These are phyloP conservation scores for Colletotrichum sp. DNA, from an alignment of 2,329 filamentous ascomycete species.

Conservation along the genomic window DNA sequence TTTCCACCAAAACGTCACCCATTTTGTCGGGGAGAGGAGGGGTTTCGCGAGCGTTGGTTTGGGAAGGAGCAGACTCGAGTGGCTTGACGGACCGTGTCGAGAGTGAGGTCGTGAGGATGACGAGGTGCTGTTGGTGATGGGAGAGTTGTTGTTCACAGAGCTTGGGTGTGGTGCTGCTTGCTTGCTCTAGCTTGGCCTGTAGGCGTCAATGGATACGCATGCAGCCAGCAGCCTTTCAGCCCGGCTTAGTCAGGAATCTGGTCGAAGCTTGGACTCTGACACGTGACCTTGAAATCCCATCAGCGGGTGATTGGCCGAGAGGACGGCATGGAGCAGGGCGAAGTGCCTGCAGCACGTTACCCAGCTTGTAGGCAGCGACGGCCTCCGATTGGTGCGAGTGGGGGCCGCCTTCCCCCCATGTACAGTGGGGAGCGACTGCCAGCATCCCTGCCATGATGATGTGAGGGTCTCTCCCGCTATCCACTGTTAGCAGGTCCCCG, in stretches of 20 bases:
- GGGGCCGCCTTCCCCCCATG: not conserved
- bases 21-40: slow-evolving; percentile 53
- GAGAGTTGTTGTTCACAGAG: not conserved
- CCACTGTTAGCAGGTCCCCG: slow-evolving; percentile 16
- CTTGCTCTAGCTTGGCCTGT: slow-evolving; percentile 9
- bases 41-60: not conserved
- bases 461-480: slow-evolving; percentile 19
- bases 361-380: not conserved
- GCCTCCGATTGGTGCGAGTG: slow-evolving; percentile 1
- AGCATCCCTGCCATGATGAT: slow-evolving; percentile 18
- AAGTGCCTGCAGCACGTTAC: slow-evolving; percentile 9
- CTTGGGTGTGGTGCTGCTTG: not conserved
- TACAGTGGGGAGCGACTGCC: not conserved
- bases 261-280: not conserved
- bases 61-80: not conserved
- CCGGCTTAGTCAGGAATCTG: slow-evolving; percentile 15
- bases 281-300: not conserved
- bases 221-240: slow-evolving; percentile 23
- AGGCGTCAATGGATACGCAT: slow-evolving; percentile 25
- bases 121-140: slow-evolving; percentile 1
- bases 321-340: not conserved
- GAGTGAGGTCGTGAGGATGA: not conserved
- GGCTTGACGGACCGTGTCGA: not conserved
- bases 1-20: slow-evolving; percentile 89
- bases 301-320: slow-evolving; percentile 1